These are phyloP conservation scores for Xylaria multiplex DNA, from an alignment of 2,329 filamentous ascomycete genomes.

Conservation along the genomic window DNA sequence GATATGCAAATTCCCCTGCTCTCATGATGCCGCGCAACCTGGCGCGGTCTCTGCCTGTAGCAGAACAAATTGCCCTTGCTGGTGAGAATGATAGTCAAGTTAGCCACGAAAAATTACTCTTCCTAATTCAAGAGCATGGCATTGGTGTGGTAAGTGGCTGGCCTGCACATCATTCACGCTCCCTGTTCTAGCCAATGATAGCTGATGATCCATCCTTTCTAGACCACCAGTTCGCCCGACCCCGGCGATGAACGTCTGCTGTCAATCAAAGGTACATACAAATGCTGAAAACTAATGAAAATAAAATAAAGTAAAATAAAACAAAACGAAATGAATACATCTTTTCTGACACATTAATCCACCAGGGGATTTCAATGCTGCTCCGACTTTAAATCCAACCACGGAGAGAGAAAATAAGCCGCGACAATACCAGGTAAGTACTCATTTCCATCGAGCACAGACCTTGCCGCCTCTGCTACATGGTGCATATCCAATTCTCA, in stretches of 20 bases:
- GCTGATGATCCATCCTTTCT: slow-evolving; percentile 17
- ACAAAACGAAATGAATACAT: not conserved
- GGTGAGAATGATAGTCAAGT: slow-evolving; percentile 47
- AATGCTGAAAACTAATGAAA: not conserved
- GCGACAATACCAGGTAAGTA: slow-evolving; percentile 25
- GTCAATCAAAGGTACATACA: slow-evolving; percentile 29
- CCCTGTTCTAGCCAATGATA: slow-evolving; percentile 26
- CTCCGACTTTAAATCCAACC: slow-evolving; percentile 3
- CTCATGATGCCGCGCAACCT: slow-evolving; percentile 38
- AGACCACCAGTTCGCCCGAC: slow-evolving; percentile 40
- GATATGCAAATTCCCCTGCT: slow-evolving; percentile 31
- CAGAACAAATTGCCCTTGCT: slow-evolving; percentile 36
- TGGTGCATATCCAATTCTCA: slow-evolving; percentile 8
- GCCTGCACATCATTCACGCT: slow-evolving; percentile 26
- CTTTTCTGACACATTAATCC: slow-evolving; percentile 4
- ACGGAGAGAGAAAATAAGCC: not conserved
- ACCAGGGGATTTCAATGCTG: slow-evolving; percentile 1
- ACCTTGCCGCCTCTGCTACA: slow-evolving; percentile 11
- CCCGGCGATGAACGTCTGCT: slow-evolving; percentile 23
- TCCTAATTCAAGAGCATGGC: slow-evolving; percentile 41
- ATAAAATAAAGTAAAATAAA: not conserved
- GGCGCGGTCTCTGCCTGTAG: slow-evolving; percentile 34
- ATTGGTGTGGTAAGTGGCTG: slow-evolving; percentile 45
- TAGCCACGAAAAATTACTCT: slow-evolving; percentile 43
- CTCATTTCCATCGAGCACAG: slow-evolving; percentile 17